Conservation (phyloP, 2,329 filamentous ascomycete species). For the Immersiporthe knoxdaviesiana region DNA sequence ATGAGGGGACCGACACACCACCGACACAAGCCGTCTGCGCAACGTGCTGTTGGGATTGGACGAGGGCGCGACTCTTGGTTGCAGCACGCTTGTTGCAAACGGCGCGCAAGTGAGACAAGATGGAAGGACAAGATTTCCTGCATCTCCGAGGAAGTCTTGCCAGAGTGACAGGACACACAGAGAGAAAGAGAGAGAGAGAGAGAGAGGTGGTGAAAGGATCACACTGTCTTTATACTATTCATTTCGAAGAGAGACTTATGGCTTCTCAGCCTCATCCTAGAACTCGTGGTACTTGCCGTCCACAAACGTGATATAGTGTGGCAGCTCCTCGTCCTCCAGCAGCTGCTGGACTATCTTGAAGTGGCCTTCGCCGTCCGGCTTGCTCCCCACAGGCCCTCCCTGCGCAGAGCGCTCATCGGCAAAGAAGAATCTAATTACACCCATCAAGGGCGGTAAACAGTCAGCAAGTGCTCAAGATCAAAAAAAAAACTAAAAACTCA, state of each 20-base stretch:
- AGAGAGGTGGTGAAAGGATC: not conserved
- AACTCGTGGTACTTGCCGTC: conserved; percentile 26
- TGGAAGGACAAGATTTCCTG: not conserved
- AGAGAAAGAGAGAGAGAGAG: too few relatives aligned
- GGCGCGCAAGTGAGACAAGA: not conserved
- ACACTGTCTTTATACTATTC: not conserved
- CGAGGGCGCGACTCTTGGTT: conserved; percentile 1
- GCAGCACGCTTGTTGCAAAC: conserved; percentile 1
- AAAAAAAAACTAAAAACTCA: conserved; percentile 2
- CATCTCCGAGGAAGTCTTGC: conserved; percentile 10
- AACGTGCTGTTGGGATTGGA: conserved; percentile 2
- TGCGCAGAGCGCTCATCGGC: conserved; percentile 29
- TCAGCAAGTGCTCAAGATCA: conserved; percentile 1
- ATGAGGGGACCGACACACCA: not conserved
- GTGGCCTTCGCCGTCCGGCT: conserved; percentile 17
- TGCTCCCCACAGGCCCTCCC: conserved; percentile 17
- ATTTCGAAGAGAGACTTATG: too few relatives aligned
- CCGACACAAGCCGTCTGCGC: not conserved
- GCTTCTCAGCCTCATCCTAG: too few relatives aligned
- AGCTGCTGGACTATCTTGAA: conserved; percentile 17
- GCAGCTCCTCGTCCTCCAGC: conserved; percentile 23
- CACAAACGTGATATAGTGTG: conserved; percentile 28
- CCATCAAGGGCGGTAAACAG: too few relatives aligned
- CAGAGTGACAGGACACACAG: not conserved
- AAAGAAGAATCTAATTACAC: conserved; percentile 28